Percentiles rank a stretch among this genome's conserved stretches.
These are phyloP conservation scores for Phytophthora pini DNA, from an alignment of 352 stramenopile species.

Conservation along the genomic window DNA sequence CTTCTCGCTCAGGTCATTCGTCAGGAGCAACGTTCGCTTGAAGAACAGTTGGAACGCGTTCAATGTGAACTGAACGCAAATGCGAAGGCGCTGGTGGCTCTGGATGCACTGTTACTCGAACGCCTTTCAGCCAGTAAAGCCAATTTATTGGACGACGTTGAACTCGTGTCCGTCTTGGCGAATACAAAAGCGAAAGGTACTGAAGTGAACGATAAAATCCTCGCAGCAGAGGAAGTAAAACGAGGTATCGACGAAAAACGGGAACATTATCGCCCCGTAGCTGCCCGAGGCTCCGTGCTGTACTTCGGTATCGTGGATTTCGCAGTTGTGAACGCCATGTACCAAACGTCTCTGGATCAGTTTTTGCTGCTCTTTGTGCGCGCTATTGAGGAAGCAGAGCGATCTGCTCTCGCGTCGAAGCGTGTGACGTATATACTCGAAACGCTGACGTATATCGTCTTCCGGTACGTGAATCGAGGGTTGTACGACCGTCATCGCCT, in stretches of 20 bases:
- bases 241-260: slow-evolving; percentile 91
- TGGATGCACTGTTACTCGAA: slow-evolving; percentile 90
- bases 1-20: slow-evolving; percentile 92
- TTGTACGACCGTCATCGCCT: slow-evolving; percentile 80
- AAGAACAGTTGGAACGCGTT: slow-evolving; percentile 90
- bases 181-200: slow-evolving; percentile 92
- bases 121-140: slow-evolving; percentile 83
- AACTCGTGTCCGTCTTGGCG: slow-evolving; percentile 86
- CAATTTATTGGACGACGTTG: slow-evolving; percentile 90
- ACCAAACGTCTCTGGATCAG: slow-evolving; percentile 91
- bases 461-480: slow-evolving; percentile 78
- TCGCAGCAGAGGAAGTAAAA: slow-evolving; percentile 87
- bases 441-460: slow-evolving; percentile 84
- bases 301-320: slow-evolving; percentile 94
- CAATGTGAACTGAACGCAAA: slow-evolving; percentile 87
- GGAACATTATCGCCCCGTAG: slow-evolving; percentile 91
- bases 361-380: slow-evolving; percentile 89
- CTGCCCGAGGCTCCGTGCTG: slow-evolving; percentile 84
- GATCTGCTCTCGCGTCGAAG: slow-evolving; percentile 79
- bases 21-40: slow-evolving; percentile 90
- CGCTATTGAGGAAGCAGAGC: slow-evolving; percentile 85
- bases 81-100: slow-evolving; percentile 83
- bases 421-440: slow-evolving; percentile 91
- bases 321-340: slow-evolving; percentile 89
- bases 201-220: slow-evolving; percentile 92